Conservation (phyloP, 2,329 filamentous ascomycete species). For the Parastagonospora avenae region DNA sequence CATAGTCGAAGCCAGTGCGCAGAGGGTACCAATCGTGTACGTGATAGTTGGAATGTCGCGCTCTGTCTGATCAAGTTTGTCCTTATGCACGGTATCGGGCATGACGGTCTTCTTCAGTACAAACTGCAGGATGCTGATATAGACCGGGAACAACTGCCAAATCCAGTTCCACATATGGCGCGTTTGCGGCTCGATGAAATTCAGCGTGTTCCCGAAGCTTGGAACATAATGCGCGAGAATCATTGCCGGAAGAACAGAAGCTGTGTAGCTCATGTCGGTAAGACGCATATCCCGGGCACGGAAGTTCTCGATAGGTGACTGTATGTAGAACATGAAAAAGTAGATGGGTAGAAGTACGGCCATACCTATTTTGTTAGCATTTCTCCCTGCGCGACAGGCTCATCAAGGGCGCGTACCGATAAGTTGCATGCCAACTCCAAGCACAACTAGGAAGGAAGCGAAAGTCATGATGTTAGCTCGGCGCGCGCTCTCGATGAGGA, state of each 20-base stretch:
- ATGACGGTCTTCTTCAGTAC: slow-evolving; percentile 17
- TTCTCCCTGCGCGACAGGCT: no score
- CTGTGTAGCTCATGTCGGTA: slow-evolving; percentile 16
- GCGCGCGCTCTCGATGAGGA: slow-evolving; percentile 17
- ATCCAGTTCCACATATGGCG: slow-evolving; percentile 16
- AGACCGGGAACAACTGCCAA: slow-evolving; percentile 20
- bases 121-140: slow-evolving; percentile 15
- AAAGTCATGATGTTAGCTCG: slow-evolving; percentile 14
- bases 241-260: slow-evolving; percentile 14
- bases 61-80: slow-evolving; percentile 5
- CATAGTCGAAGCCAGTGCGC: slow-evolving; percentile 6
- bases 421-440: no score
- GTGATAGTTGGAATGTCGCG: slow-evolving; percentile 16
- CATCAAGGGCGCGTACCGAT: no score
- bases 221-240: slow-evolving; percentile 13
- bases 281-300: slow-evolving; percentile 16
- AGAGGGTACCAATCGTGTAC: slow-evolving; percentile 14
- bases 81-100: slow-evolving; percentile 13
- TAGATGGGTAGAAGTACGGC: slow-evolving; percentile 14
- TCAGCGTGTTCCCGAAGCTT: not conserved
- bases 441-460: slow-evolving; percentile 7
- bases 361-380: slow-evolving; percentile 1
- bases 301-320: slow-evolving; percentile 19
- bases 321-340: slow-evolving; percentile 17
- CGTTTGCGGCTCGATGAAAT: slow-evolving; percentile 9